Evolutionary conservation across 345 rosid genomes (phyloP).

Genomic region (Psidium guajava): DNA sequence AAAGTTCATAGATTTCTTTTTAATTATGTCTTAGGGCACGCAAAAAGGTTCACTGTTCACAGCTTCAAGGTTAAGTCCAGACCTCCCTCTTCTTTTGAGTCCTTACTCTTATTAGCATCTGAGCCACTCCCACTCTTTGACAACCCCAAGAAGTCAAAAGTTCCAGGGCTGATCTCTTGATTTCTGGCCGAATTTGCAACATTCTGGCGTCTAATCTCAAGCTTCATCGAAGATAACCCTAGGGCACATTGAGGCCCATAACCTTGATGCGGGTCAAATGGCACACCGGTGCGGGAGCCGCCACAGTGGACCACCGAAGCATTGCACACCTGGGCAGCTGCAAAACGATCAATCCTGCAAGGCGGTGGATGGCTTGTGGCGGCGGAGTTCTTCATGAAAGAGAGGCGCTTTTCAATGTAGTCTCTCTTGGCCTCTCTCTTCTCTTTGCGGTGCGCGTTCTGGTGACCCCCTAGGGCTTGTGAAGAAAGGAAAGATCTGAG

Average conservation of each 20-base stretch:
- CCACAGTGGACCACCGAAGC: background rate
- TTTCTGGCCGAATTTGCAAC: background rate
- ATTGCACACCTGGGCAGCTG: background rate
- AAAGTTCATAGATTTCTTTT: background rate
- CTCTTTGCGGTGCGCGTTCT: background rate
- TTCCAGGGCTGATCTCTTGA: background rate
- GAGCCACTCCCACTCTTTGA: background rate
- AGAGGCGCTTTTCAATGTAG: background rate
- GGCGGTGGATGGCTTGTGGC: background rate
- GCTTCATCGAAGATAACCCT: background rate
- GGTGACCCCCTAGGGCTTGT: constrained; percentile 4
- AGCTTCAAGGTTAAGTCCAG: background rate
- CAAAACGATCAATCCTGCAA: background rate
- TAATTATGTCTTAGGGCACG: background rate
- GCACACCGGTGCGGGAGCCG: background rate
- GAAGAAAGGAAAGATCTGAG: background rate
- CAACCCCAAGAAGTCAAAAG: background rate
- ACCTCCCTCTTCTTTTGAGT: background rate
- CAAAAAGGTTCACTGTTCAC: background rate
- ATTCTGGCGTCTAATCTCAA: background rate
- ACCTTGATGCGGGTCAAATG: background rate
- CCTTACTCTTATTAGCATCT: background rate
- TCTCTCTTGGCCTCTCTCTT: background rate
- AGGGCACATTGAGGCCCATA: background rate
- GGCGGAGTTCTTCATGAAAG: background rate